Evolutionary conservation across 1,139 yeast species (phyloP).

Genomic region (Maudiozyma humilis): DNA sequence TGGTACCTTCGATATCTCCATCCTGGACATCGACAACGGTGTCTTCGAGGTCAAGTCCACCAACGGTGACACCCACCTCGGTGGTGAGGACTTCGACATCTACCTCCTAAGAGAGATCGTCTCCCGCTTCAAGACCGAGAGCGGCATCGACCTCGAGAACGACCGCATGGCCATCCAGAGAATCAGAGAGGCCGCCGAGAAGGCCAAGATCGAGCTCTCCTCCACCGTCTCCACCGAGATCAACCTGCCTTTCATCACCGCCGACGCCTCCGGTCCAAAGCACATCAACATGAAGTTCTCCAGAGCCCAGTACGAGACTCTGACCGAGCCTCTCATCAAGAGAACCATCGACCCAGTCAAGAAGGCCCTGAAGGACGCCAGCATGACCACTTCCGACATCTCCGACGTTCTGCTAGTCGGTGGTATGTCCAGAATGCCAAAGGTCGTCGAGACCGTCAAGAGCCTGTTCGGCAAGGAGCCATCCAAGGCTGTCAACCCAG

Average conservation of each 20-base stretch:
- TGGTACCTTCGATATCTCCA: slow-evolving; percentile 97
- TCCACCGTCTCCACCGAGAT: slow-evolving; percentile 90
- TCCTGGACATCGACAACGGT: slow-evolving; percentile 90
- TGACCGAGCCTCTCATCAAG: slow-evolving; percentile 87
- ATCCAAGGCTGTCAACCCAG: slow-evolving; percentile 98
- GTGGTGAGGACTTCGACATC: slow-evolving; percentile 95
- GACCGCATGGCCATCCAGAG: slow-evolving; percentile 99
- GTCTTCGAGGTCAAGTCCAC: slow-evolving; percentile 96
- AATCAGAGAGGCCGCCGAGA: slow-evolving; percentile 99
- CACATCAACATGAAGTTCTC: slow-evolving; percentile 91
- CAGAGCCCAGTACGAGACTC: slow-evolving; percentile 86
- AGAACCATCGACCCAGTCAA: slow-evolving; percentile 94
- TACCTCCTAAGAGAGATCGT: slow-evolving; percentile 83
- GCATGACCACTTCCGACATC: slow-evolving; percentile 71
- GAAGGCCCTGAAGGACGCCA: slow-evolving; percentile 97
- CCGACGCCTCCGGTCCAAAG: slow-evolving; percentile 90
- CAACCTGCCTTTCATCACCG: slow-evolving; percentile 88
- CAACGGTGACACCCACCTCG: slow-evolving; percentile 98
- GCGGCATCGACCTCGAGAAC: slow-evolving; percentile 77
- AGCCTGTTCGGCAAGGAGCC: slow-evolving; percentile 89
- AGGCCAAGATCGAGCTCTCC: slow-evolving; percentile 97
- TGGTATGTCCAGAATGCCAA: slow-evolving; percentile 99
- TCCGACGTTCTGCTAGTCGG: slow-evolving; percentile 97
- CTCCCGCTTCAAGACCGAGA: slow-evolving; percentile 85
- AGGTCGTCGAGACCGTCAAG: slow-evolving; percentile 95